Base-by-base conservation (phyloP, 2,329 filamentous ascomycete genomes). In the Sclerotinia glacialis region DNA sequence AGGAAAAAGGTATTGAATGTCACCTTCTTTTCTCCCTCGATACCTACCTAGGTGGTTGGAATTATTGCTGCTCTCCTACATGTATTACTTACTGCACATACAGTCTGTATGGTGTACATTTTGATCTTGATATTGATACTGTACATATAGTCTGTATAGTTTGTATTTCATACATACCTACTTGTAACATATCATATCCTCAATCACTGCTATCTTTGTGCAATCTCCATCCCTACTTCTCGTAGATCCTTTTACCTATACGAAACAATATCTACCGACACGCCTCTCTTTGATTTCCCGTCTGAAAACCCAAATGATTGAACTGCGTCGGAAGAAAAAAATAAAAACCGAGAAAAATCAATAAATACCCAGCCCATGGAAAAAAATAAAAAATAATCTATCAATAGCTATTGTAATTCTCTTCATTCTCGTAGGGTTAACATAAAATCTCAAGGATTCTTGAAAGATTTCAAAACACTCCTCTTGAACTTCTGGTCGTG, bases 251-350 rank as follows among this genome's bases (percentile, higher is more conserved):
- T 50, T 59, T 37, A 31, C 8, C 55, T 21, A 21, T 21, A 18
- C 31, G 37, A 52, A 62, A 47, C 31, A 42, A 40, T 8, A 55
- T 55, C 61, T 64, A 26, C 50, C 37, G 42, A 64, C 26, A 64
- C 40, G 37, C 61, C 40, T 64, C 26, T 46, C 40, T 34, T 23
- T n/a, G 21, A n/a, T n/a, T 16, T 59, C 40, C 26, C 31, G 40
- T 46, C 11, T 59, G 40, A 46, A 59, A n/a, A 40, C 12, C 21
- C 12, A 23, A 14, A 55, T n/a, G 12, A 37, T 18, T 37, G 12
- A 23, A 56, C 16, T 6, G 6, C 14, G 11, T 12, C 34, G 12
- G 37, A 12, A 37, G 16, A 16, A 40, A 12, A 4, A 55, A 18
- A 9, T n/a, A n/a, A n/a, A n/a, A n/a, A n/a, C 4, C 9, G 34